These are phyloP conservation scores for Spergularia bocconei DNA, from an alignment of 148 eudicot species.

Conservation along the genomic window DNA sequence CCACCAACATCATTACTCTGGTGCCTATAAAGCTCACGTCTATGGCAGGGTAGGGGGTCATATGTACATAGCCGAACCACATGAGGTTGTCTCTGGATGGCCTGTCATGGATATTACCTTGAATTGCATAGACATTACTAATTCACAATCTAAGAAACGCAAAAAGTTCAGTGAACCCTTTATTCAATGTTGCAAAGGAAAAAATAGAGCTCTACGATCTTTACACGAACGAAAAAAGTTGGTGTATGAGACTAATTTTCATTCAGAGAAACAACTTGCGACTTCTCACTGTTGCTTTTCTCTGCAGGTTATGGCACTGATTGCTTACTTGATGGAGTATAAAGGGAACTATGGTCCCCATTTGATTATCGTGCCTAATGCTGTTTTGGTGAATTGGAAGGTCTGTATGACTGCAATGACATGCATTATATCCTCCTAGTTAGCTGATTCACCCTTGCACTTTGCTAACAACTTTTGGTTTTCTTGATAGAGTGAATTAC, in stretches of 20 bases:
- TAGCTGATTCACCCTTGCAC: background rate
- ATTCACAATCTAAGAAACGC: too few relatives aligned
- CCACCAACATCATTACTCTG: too few relatives aligned
- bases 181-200: background rate
- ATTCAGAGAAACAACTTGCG: background rate
- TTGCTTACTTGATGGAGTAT: constrained; percentile 96
- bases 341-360: constrained; percentile 99
- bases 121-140: too few relatives aligned
- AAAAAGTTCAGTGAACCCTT: too few relatives aligned
- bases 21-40: too few relatives aligned
- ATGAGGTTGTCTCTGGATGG: too few relatives aligned
- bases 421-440: background rate
- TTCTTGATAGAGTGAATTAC: constrained; percentile 77
- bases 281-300: background rate
- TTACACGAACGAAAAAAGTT: background rate
- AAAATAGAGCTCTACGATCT: background rate
- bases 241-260: background rate
- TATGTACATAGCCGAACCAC: too few relatives aligned
- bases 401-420: constrained; percentile 33
- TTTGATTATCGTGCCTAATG: constrained; percentile 97
- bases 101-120: too few relatives aligned
- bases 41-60: too few relatives aligned
- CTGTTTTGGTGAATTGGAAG: constrained; percentile 99
- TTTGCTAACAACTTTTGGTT: constrained; percentile 18
- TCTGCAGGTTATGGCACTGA: constrained; percentile 89